phyloP scores from a whole-genome alignment of 2,329 filamentous ascomycete genomes.

The Hymenoscyphus fraxineus region DNA sequence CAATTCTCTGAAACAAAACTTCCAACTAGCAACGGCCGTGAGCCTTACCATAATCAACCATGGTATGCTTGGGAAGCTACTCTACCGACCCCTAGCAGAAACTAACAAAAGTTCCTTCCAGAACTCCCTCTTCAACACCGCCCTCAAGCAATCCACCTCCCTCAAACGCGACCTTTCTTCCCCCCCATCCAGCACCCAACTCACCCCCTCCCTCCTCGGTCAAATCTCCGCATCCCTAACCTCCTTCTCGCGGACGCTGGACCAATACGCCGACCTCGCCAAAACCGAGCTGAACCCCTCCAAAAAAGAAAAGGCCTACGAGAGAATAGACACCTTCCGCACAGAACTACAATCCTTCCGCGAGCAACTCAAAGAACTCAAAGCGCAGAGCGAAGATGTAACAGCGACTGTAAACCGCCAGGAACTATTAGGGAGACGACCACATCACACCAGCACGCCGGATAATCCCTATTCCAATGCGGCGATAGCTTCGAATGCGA shows the following conservation, averaged over 20 bases:
- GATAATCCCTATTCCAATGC: constrained; percentile 86
- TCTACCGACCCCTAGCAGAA: constrained; percentile 2
- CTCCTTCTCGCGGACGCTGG: constrained; percentile 80
- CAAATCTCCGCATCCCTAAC: constrained; percentile 76
- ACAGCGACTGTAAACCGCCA: constrained; percentile 62
- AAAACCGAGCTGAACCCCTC: constrained; percentile 85
- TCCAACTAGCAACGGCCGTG: not conserved
- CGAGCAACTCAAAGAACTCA: constrained; percentile 71
- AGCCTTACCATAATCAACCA: not conserved
- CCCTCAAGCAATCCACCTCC: constrained; percentile 77
- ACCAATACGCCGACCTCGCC: constrained; percentile 83
- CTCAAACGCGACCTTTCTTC: constrained; percentile 72
- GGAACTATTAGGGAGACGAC: constrained; percentile 81
- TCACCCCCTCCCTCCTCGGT: constrained; percentile 61
- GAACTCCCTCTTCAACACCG: constrained; percentile 84
- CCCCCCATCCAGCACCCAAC: constrained; percentile 56
- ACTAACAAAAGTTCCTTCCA: constrained; percentile 35
- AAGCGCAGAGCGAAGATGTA: constrained; percentile 71
- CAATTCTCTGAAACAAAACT: not conserved
- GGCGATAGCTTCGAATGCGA: constrained; percentile 28
- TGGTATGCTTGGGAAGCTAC: not conserved
- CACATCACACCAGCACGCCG: constrained; percentile 75
- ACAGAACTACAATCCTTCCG: constrained; percentile 77
- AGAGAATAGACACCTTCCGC: constrained; percentile 82
- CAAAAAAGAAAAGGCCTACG: constrained; percentile 87